These are phyloP conservation scores for Neurospora sp. DNA, from an alignment of 495 filamentous ascomycete species.

Conservation along the genomic window DNA sequence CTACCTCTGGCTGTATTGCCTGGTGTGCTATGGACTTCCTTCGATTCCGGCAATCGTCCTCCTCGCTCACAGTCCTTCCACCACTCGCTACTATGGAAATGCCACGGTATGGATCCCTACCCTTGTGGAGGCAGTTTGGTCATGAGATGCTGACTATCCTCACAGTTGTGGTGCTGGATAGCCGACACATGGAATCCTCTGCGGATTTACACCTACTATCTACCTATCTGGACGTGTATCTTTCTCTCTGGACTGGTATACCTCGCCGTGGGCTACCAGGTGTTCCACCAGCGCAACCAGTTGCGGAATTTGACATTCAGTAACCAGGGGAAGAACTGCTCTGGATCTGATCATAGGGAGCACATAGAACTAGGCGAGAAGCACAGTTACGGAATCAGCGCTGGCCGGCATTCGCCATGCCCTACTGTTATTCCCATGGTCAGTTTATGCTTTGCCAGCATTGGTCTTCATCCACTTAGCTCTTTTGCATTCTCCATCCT, in stretches of 20 bases:
- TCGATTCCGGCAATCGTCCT: constrained; percentile 58
- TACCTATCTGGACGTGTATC: constrained; percentile 77
- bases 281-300: constrained; percentile 51
- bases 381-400: not conserved
- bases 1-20: constrained; percentile 59
- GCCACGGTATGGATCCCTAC: constrained; percentile 40
- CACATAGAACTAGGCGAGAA: not conserved
- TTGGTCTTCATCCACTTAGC: not conserved
- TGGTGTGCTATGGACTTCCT: constrained; percentile 67
- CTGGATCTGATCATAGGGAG: constrained; percentile 12
- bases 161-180: constrained; percentile 80
- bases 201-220: constrained; percentile 70
- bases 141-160: not conserved
- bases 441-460: not conserved
- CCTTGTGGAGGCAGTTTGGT: not conserved
- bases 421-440: not conserved
- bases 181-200: constrained; percentile 54
- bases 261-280: constrained; percentile 55
- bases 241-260: constrained; percentile 62
- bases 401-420: not conserved
- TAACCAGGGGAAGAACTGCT: constrained; percentile 20
- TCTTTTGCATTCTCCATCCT: not conserved
- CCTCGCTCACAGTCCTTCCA: constrained; percentile 21
- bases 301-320: constrained; percentile 39
- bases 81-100: constrained; percentile 46